phyloP scores from a whole-genome alignment of 1,139 yeast genomes.

The Wickerhamomyces sp. region DNA sequence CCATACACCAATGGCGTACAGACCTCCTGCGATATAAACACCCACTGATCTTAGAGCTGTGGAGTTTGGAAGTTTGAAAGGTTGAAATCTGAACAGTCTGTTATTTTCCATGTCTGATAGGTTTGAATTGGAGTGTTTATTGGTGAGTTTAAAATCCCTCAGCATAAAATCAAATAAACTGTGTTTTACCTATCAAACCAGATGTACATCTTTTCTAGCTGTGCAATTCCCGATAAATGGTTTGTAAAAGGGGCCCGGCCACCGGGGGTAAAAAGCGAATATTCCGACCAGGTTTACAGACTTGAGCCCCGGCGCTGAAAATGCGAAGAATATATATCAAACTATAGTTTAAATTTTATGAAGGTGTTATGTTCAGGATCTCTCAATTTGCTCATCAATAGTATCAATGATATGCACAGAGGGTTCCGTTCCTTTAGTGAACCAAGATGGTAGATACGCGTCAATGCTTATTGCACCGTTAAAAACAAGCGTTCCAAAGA shows the following conservation, averaged over 20 bases:
- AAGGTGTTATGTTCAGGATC: conserved; percentile 20
- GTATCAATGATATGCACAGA: conserved; percentile 27
- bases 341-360: no score
- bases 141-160: neutral
- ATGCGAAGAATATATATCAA: no score
- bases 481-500: conserved; percentile 70
- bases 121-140: neutral
- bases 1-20: conserved; percentile 89
- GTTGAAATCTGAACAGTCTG: conserved; percentile 48
- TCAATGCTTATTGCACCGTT: conserved; percentile 60
- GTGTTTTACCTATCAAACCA: no score
- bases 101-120: conserved; percentile 21
- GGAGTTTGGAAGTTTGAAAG: conserved; percentile 60
- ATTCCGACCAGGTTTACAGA: no score
- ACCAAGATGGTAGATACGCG: conserved; percentile 43
- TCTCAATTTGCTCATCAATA: conserved; percentile 36
- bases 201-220: neutral
- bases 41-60: conserved; percentile 69
- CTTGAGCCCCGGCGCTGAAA: no score
- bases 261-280: no score
- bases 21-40: conserved; percentile 68
- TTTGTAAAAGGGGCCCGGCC: no score
- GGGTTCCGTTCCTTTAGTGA: conserved; percentile 27
- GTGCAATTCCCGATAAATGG: no score
- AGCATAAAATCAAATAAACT: conserved; percentile 1